Base-by-base conservation (phyloP, 345 rosid species). In the Eucalyptus tenuipes region DNA sequence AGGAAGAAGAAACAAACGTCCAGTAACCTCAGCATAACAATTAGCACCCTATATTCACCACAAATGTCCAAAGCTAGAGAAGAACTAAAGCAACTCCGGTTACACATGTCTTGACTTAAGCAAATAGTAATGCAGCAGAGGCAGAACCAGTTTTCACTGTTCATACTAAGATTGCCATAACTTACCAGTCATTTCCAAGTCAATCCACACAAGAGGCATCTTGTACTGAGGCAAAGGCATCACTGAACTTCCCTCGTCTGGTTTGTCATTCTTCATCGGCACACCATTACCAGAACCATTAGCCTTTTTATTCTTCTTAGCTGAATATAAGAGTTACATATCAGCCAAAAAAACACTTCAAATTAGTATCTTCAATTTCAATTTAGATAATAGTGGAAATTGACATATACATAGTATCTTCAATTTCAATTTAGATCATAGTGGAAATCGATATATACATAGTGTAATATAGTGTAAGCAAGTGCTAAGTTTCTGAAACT, bases 121-220 rank as follows among this genome's bases (percentile, higher is more conserved):
- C 52, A 85, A 47, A 85, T 27, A 24, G 87, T n/a, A 31, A 37
- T 18, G 89, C 42, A 66, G 49, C 40, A 87, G 57, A 86, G 40
- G 24, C 84, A 75, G 84, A 75, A 75, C 47, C 5, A 1, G 14
- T 40, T 75, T 75, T 40, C 24, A 25, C 84, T 40, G 13, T 75
- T 75, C 42, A 33, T 86, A 42, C 31, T 29, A 14, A 29, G 24
- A 27, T 66, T 18, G 44, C 44, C 40, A 68, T 52, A 17, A 47
- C 88, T 49, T 88, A 97, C 99, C 99, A 89, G 99, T 96, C 99
- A 96, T 97, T 90, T 96, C 99, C 92, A 96, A 88, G 94, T 96
- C 99, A 89, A 96, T 95, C 98, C 99, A 96, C 80, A 96, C 99
- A 89, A 96, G 99, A 61, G 99, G 99, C 91, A 94, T 92, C 90